Evolutionary conservation across 192 early-diverging fungal species (phyloP).

Genomic region (Kickxella alabastrina): DNA sequence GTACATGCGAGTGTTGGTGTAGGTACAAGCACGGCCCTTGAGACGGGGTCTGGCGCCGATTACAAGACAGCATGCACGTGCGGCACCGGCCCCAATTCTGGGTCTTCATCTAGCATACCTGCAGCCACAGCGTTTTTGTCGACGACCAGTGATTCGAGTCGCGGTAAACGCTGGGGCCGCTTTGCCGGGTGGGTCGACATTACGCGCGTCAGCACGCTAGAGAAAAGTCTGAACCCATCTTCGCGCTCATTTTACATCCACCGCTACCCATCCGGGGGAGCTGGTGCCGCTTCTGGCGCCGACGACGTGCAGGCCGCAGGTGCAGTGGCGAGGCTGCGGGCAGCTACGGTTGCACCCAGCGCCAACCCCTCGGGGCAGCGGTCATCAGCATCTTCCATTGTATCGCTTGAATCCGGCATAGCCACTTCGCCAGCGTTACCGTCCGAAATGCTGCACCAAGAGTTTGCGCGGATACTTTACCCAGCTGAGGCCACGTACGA

Average conservation of each 20-base stretch:
- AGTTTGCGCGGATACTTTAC: constrained; percentile 47
- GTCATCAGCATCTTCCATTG: constrained; percentile 38
- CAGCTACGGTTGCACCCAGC: constrained; percentile 2
- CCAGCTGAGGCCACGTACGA: constrained; percentile 43
- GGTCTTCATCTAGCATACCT: constrained; percentile 3
- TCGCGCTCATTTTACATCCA: constrained; percentile 46
- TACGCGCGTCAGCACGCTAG: constrained; percentile 38
- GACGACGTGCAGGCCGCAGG: constrained; percentile 9
- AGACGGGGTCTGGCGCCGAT: not conserved
- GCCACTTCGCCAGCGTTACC: constrained; percentile 9
- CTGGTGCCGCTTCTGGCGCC: not conserved
- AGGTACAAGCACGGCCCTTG: not conserved
- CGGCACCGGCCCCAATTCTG: constrained; percentile 6
- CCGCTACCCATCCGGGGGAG: constrained; percentile 11
- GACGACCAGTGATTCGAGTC: constrained; percentile 22
- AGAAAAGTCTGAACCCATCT: constrained; percentile 34
- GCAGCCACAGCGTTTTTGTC: constrained; percentile 33
- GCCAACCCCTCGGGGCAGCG: constrained; percentile 10
- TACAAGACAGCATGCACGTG: constrained; percentile 4
- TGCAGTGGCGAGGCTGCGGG: constrained; percentile 15
- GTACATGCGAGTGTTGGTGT: constrained; percentile 10
- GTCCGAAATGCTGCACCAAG: constrained; percentile 27
- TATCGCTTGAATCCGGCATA: constrained; percentile 33
- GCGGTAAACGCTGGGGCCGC: constrained; percentile 40
- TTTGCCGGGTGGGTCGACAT: constrained; percentile 50